Evolutionary conservation across 352 stramenopile genomes (phyloP).

Genomic region (Pythium folliculosum): DNA sequence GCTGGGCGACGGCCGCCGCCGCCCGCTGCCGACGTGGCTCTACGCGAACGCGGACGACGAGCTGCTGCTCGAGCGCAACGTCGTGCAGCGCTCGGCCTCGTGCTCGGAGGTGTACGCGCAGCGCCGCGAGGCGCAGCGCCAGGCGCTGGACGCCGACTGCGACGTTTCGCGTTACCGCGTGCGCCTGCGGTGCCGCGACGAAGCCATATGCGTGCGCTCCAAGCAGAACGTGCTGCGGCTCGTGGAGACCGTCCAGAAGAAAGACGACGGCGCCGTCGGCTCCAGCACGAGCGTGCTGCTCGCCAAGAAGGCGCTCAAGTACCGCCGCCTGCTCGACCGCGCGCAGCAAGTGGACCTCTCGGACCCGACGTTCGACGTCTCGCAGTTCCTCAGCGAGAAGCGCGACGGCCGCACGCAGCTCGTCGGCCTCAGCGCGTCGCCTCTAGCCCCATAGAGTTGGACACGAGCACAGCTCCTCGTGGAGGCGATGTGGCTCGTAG

Average conservation of each 20-base stretch:
- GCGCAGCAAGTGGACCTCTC: neutral
- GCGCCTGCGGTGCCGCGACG: slow-evolving; percentile 2
- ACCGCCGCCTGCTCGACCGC: slow-evolving; percentile 7
- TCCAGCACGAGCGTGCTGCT: slow-evolving; percentile 7
- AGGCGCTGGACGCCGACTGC: neutral
- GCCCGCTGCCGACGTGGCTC: neutral
- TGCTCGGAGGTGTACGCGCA: slow-evolving; percentile 8
- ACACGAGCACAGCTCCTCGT: too few species aligned
- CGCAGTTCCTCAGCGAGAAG: neutral
- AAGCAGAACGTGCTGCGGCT: slow-evolving; percentile 1
- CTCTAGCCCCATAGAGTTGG: neutral
- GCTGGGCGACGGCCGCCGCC: neutral
- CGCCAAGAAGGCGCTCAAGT: slow-evolving; percentile 7
- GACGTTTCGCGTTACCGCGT: neutral
- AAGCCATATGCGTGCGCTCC: slow-evolving; percentile 1
- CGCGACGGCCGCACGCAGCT: neutral
- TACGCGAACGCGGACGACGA: neutral
- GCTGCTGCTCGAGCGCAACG: slow-evolving; percentile 6
- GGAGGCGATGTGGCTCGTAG: neutral
- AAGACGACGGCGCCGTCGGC: neutral
- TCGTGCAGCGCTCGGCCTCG: slow-evolving; percentile 4
- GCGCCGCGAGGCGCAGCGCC: slow-evolving; percentile 3
- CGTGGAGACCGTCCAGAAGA: neutral
- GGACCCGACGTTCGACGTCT: slow-evolving; percentile 11
- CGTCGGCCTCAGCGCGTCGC: neutral